Evolutionary conservation across 179 eudicot genomes (phyloP).

Genomic region (Corrigiola litoralis): DNA sequence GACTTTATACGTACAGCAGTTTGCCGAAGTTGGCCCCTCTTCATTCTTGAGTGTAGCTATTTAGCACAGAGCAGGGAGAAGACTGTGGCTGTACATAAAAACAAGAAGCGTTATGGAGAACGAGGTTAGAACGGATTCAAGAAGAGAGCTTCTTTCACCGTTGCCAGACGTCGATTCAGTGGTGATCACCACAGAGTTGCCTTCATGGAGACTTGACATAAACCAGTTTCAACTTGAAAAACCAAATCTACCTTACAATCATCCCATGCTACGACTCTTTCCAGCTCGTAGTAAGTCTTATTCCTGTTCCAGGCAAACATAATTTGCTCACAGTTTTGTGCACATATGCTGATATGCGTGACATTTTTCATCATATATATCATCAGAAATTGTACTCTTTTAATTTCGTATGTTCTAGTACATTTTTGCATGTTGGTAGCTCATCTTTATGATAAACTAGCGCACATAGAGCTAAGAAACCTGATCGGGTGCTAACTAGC

Average conservation of each 20-base stretch:
- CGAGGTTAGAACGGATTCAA: slow-evolving; percentile 23
- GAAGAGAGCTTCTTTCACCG: slow-evolving; percentile 29
- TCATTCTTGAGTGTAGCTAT: no score
- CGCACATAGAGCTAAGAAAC: no score
- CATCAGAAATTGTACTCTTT: background rate
- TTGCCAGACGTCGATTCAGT: slow-evolving; percentile 21
- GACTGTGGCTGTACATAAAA: no score
- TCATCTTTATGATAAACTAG: no score
- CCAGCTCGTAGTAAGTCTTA: slow-evolving; percentile 22
- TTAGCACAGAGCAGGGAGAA: no score
- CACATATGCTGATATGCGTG: background rate
- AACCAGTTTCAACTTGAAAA: slow-evolving; percentile 15
- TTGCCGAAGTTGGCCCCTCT: no score
- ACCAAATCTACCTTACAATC: slow-evolving; percentile 9
- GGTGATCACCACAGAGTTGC: slow-evolving; percentile 3
- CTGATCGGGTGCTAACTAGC: no score
- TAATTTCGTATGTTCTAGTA: no score
- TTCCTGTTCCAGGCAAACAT: background rate
- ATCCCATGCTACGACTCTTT: slow-evolving; percentile 19
- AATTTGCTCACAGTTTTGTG: background rate
- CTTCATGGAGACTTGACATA: slow-evolving; percentile 25
- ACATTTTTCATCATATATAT: background rate
- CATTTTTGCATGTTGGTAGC: no score
- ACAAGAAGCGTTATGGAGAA: slow-evolving; percentile 9
- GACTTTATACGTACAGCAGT: background rate